Evolutionary conservation across 345 rosid genomes (phyloP).

Genomic region (Sonneratia caseolaris): DNA sequence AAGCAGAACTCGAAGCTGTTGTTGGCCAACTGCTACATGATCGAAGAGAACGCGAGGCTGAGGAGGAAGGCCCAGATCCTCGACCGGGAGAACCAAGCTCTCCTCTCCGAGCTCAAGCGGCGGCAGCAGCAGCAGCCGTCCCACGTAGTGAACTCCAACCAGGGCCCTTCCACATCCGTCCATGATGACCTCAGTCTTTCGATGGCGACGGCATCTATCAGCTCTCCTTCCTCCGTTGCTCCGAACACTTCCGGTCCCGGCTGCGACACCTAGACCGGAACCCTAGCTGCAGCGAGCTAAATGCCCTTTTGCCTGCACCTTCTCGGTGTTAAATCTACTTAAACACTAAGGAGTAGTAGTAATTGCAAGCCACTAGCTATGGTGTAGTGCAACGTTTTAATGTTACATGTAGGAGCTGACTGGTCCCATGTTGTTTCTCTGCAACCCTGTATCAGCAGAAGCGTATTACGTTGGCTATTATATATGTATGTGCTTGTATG

Average conservation of each 20-base stretch:
- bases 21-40: conserved; percentile 18
- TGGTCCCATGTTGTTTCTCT: no score
- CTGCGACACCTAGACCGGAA: not conserved
- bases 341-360: no score
- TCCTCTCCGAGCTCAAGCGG: conserved; percentile 76
- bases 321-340: no score
- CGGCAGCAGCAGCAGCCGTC: conserved; percentile 15
- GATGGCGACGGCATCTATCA: not conserved
- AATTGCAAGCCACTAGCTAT: no score
- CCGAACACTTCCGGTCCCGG: not conserved
- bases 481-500: no score
- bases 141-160: conserved; percentile 5
- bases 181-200: not conserved
- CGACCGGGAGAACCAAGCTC: conserved; percentile 92
- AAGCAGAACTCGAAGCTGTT: conserved; percentile 80
- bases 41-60: conserved; percentile 48
- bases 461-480: no score
- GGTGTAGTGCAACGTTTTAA: no score
- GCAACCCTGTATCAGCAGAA: no score
- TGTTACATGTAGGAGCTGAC: no score
- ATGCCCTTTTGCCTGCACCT: no score
- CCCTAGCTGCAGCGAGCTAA: not conserved
- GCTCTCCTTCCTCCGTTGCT: not conserved
- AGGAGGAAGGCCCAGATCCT: conserved; percentile 96
- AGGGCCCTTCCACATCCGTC: not conserved